Conservation (phyloP, 75 land plant genomes). For the Chamaecyparis obtusa region DNA sequence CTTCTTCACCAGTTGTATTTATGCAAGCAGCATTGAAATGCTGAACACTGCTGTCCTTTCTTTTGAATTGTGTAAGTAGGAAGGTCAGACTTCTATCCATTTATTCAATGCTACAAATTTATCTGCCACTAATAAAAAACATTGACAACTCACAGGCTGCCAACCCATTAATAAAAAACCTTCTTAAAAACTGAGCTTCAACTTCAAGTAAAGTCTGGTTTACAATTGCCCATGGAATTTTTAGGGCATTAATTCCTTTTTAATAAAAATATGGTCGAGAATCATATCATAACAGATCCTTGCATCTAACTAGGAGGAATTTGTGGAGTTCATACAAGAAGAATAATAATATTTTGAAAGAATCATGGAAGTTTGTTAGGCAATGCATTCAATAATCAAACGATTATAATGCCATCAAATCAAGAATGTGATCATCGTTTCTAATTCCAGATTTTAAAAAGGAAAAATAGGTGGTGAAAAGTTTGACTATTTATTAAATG, state of each 20-base stretch:
- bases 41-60: too few species aligned
- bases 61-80: neutral
- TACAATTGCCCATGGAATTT: too few species aligned
- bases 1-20: too few species aligned
- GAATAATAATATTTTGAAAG: too few species aligned
- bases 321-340: neutral
- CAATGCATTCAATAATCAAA: neutral
- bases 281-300: neutral
- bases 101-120: neutral
- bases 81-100: neutral
- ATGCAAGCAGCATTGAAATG: too few species aligned
- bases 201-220: neutral
- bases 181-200: neutral
- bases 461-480: too few species aligned
- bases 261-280: too few species aligned
- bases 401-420: neutral
- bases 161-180: neutral
- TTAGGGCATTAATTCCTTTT: too few species aligned
- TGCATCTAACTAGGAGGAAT: neutral
- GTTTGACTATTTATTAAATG: too few species aligned
- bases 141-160: neutral
- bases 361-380: neutral
- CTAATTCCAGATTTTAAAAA: too few species aligned
- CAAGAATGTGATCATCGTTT: neutral
- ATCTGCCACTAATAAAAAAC: neutral